Conservation (phyloP, 148 eudicot species). For the Simmondsia chinensis region DNA sequence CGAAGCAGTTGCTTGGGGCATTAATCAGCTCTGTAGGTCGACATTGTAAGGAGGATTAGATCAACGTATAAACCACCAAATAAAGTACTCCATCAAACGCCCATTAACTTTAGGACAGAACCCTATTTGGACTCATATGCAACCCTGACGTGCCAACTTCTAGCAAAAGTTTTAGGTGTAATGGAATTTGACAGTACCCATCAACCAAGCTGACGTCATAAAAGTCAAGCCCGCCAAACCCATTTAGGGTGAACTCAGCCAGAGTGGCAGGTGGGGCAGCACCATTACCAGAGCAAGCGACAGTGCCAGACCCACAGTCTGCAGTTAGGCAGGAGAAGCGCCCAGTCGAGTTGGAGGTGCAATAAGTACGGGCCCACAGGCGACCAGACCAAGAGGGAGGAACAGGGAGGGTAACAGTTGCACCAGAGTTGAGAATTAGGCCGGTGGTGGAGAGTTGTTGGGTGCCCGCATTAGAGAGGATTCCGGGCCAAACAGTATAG, state of each 20-base stretch:
- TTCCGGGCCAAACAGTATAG: slow-evolving; percentile 69
- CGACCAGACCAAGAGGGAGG: slow-evolving; percentile 77
- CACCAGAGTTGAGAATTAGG: slow-evolving; percentile 37
- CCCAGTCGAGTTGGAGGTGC: slow-evolving; percentile 34
- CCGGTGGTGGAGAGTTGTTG: slow-evolving; percentile 52
- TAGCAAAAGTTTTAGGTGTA: too few species aligned
- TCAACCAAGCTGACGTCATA: slow-evolving; percentile 87
- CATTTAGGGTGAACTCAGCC: slow-evolving; percentile 73
- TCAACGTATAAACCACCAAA: too few species aligned
- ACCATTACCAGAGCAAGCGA: slow-evolving; percentile 52
- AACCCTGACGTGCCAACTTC: too few species aligned
- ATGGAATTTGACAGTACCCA: too few species aligned
- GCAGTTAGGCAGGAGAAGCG: slow-evolving; percentile 58
- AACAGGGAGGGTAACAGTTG: slow-evolving; percentile 24
- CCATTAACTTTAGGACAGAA: too few species aligned
- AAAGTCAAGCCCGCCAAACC: slow-evolving; percentile 56
- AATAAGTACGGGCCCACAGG: slow-evolving; percentile 70
- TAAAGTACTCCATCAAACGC: too few species aligned
- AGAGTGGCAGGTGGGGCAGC: slow-evolving; percentile 71
- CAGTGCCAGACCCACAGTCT: slow-evolving; percentile 44
- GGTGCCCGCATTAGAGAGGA: slow-evolving; percentile 61
- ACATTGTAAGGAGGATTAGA: too few species aligned
- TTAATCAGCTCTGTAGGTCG: too few species aligned
- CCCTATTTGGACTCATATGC: too few species aligned
- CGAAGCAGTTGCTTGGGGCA: too few species aligned